Percentiles rank a stretch among this genome's conserved stretches.
Evolutionary conservation across 2,329 filamentous ascomycete species (phyloP).

Genomic region (Leptographium wingfieldii): DNA sequence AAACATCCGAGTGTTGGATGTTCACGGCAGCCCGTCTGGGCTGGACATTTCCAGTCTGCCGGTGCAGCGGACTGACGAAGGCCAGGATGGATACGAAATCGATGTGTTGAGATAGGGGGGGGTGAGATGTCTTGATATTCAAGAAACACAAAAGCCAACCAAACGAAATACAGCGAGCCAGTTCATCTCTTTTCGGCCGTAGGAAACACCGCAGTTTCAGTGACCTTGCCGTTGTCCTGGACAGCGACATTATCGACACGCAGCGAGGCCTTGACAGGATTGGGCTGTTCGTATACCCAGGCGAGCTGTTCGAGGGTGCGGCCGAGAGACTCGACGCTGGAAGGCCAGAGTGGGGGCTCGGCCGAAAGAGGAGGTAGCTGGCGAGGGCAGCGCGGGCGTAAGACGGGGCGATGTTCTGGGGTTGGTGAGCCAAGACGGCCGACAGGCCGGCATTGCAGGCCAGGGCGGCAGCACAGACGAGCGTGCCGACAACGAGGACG

Average conservation of each 20-base stretch:
- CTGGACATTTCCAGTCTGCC: background rate
- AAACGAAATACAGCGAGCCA: too few species aligned
- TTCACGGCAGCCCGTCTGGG: background rate
- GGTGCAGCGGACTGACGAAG: conserved; percentile 4
- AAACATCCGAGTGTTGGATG: conserved; percentile 8
- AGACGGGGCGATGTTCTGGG: conserved; percentile 9
- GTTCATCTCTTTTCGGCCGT: too few species aligned
- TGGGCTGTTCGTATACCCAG: conserved; percentile 36
- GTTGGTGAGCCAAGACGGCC: conserved; percentile 20
- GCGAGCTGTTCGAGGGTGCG: conserved; percentile 36
- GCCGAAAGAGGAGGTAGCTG: conserved; percentile 28
- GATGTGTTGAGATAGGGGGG: background rate
- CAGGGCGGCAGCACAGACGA: conserved; percentile 27
- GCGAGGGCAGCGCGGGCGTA: conserved; percentile 31
- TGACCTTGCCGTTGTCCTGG: too few species aligned
- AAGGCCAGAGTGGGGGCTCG: background rate
- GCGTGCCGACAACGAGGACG: conserved; percentile 31
- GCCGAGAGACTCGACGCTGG: conserved; percentile 35
- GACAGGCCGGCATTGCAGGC: conserved; percentile 34
- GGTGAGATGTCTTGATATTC: background rate
- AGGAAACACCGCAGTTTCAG: too few species aligned
- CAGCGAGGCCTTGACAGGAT: conserved; percentile 36
- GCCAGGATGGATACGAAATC: conserved; percentile 4
- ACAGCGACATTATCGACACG: conserved; percentile 30
- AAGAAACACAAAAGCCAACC: too few species aligned